Evolutionary conservation across 2,329 filamentous ascomycete genomes (phyloP), one percentile per base, ranked within the genome.

Genomic region (Curvularia verruculosa): DNA sequence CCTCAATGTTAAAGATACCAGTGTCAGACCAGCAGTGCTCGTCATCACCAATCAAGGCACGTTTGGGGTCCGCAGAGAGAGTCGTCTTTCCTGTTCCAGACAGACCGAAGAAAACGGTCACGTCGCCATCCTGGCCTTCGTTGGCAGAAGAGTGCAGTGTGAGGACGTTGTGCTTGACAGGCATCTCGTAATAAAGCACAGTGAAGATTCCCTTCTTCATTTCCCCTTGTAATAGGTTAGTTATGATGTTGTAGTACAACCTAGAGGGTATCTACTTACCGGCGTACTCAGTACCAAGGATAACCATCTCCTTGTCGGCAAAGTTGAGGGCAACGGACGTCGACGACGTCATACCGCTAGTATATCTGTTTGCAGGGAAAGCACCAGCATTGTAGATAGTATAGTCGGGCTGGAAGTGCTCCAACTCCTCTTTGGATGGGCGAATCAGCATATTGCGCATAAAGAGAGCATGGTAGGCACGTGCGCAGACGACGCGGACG

Each of bases 361-460:
- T 99, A 82, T 89, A 99, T 80, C 94, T 89, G 85, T 99, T 99
- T 77, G 95, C 95, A 45, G 95, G 95, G 90, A 99, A 99, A 62
- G 91, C 91, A 69, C 95, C 95, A 63, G 93, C 95, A 78, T 99
- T 99, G 89, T 99, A 99, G 83, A 99, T 98, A 74, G 94, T 94
- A 84, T 99, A 99, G 84, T 99, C 94, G 72, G 95, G 95, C 80
- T 96, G 91, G 87, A 99, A 99, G 82, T 92, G 87, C 83, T 96
- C 90, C 53, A 99, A 89, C 84, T 99, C 93, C 81, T 96, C 91
- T 63, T 86, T 87, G 51, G 88, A 84, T 63, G 95, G 95, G 70
- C 95, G 90, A 84, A 99, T 99, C 76, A 99, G 90, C 95, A 99
- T 99, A 86, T 99, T 99, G 77, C 93, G 91, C 95, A 99, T 99